Base-by-base conservation (phyloP, 306 rosid species). In the Acacia crassicarpa region DNA sequence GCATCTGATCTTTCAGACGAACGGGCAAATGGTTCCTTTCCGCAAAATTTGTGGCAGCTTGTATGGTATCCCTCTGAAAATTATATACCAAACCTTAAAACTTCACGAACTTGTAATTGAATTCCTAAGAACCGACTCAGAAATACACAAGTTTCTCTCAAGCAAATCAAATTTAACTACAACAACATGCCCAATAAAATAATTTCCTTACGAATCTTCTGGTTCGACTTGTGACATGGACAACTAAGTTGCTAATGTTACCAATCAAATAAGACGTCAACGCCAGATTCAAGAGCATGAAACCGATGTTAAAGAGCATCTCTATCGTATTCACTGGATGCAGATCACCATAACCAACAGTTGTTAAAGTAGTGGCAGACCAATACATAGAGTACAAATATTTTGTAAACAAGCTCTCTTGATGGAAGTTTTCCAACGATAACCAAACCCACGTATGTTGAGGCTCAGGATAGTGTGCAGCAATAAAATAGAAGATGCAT, bases 171-270 rank as follows among this genome's bases (percentile, higher is more conserved):
- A 14, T 75, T 58, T n/a, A 56, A 13, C 63, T 35, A 69, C 3
- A 44, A 8, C 22, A 49, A 80, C 25, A 32, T 48, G 43, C 15
- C 33, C 16, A 22, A 69, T n/a, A 69, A 41, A n/a, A 71, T 40
- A 71, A 48, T 85, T 53, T 48, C 87, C 99, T 95, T 74, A 93
- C 99, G 78, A 93, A 96, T 86, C 79, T 84, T 83, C 98, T 87
- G 13, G 98, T 96, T 59, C 97, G 83, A 82, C 99, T 91, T 59
- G 97, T 96, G 78, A 92, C 97, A 15, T 96, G 96, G 82, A 96
- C 99, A 67, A 96, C 92, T 83, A 96, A 90, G 85, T 96, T 93
- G 83, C 98, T 96, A 98, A 96, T 96, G 41, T 96, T 96, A 84
- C 99, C 99, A 58, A 96, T 96, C 86, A 96, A 91, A 80, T 93